Evolutionary conservation across 2,329 filamentous ascomycete species (phyloP), one percentile per base, ranked within the genome.

Genomic region (Epichloe baconii): DNA sequence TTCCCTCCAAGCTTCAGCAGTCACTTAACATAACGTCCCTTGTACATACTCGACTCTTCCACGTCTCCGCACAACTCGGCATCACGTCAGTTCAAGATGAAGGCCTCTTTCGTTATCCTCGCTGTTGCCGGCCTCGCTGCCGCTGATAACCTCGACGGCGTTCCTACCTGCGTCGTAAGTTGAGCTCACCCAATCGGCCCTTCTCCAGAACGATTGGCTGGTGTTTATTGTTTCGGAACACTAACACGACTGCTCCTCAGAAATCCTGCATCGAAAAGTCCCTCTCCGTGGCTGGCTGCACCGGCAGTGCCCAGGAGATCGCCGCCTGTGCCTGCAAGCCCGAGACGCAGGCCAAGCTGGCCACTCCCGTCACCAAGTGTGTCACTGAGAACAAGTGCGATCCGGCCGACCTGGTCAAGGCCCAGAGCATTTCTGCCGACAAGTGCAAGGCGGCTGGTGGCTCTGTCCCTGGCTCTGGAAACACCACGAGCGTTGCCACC

Each of bases 121-220:
- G 64, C 62, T 52, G 56, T 59, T 40, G 63, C 61, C 47, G 62
- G 68, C 60, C 54, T 71, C 38, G 68, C 62, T 42, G 62, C 64
- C 47, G 70, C 68, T 35, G 68, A 72, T 59, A 56, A 67, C 56
- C 61, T 71, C 47, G 41, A 54, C 26, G 65, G 61, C 38, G 55
- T 67, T 51, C 66, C 70, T 45, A 17, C 57, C 5, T 73, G 71
- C 56, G 68, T 70, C 57, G 71, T 74, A 67, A 55, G 70, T 64
- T 42, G 21, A 12, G 14, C 19, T 21, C 5, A 35, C 26, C 3
- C 26, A 4, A 31, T 11, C 26, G 26, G 26, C 26, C 26, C 26
- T 31, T 10, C 3, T 31, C 8, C 26, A 31, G 26, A 31, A 31
- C 8, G 3, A 4, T 1, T 31, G 3, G 26, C 26, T 11, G 26